Conservation (phyloP, 1,284 basidiomycete species). For the Crepidotus sp. region DNA sequence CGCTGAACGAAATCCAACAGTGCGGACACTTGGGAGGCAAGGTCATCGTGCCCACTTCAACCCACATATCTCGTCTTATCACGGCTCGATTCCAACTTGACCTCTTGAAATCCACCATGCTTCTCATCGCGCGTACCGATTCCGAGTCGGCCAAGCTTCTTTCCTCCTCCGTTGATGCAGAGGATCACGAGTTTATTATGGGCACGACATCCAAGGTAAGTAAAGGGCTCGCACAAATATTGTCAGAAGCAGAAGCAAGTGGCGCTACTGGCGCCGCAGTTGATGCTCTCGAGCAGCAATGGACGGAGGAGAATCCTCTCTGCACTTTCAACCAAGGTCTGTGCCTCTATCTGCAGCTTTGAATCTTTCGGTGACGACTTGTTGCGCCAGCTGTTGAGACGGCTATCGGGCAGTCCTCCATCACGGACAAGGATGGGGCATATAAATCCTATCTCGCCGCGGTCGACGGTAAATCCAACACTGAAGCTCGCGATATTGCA, state of each 20-base stretch:
- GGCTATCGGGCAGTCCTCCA: slow-evolving; percentile 41
- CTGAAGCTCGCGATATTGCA: slow-evolving; percentile 66
- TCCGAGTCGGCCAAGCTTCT: slow-evolving; percentile 85
- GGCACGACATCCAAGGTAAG: slow-evolving; percentile 52
- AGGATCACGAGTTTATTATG: slow-evolving; percentile 73
- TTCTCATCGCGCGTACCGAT: slow-evolving; percentile 86
- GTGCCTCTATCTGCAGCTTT: slow-evolving; percentile 8
- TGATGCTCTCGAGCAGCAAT: slow-evolving; percentile 69
- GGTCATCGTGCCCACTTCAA: slow-evolving; percentile 83
- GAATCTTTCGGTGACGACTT: slow-evolving; percentile 2
- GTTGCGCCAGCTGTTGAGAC: slow-evolving; percentile 46
- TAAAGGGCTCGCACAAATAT: slow-evolving; percentile 63
- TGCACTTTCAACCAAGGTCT: slow-evolving; percentile 80
- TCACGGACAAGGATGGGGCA: slow-evolving; percentile 49
- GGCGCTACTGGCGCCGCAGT: slow-evolving; percentile 67
- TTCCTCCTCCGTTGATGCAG: slow-evolving; percentile 74
- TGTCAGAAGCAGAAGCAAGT: slow-evolving; percentile 64
- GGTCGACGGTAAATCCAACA: slow-evolving; percentile 62
- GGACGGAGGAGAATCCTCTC: slow-evolving; percentile 66
- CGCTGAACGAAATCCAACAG: slow-evolving; percentile 24
- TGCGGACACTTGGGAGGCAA: slow-evolving; percentile 93
- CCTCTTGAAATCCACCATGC: slow-evolving; percentile 79
- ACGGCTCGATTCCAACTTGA: slow-evolving; percentile 85
- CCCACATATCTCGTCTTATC: slow-evolving; percentile 77
- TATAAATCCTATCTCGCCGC: slow-evolving; percentile 53